Conservation (phyloP, 1,284 basidiomycete genomes). For the Vanrija pseudolonga region DNA sequence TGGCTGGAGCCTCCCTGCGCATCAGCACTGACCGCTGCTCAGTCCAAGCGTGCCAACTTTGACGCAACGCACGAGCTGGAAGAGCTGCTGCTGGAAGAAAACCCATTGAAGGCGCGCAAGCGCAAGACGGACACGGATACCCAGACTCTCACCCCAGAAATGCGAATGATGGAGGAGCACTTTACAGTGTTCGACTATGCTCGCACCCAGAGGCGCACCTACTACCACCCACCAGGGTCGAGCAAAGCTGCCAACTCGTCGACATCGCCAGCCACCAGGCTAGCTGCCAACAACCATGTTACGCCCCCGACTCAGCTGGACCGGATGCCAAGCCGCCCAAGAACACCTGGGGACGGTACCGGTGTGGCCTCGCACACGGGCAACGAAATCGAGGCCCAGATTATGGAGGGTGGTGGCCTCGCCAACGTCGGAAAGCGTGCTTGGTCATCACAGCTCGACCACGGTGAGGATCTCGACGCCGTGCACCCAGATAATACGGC, state of each 20-base stretch:
- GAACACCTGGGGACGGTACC: no score
- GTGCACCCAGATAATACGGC: no score
- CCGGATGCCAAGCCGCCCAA: not conserved
- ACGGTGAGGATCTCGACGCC: not conserved
- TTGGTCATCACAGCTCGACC: constrained; percentile 10
- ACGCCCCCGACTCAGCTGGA: constrained; percentile 1
- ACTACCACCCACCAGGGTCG: constrained; percentile 35
- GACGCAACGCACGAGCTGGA: constrained; percentile 99
- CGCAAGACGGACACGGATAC: constrained; percentile 85
- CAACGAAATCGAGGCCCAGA: constrained; percentile 47
- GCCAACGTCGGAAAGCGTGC: constrained; percentile 36
- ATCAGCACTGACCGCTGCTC: constrained; percentile 14
- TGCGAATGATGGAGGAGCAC: constrained; percentile 97
- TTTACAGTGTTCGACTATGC: constrained; percentile 50
- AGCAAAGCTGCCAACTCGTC: constrained; percentile 18
- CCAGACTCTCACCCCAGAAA: constrained; percentile 77
- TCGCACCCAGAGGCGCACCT: constrained; percentile 41
- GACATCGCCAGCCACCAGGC: constrained; percentile 18
- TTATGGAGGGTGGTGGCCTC: constrained; percentile 49
- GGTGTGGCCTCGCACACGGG: constrained; percentile 42
- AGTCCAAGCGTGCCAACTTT: constrained; percentile 97
- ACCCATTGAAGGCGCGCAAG: constrained; percentile 90
- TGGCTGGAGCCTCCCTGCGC: constrained; percentile 4
- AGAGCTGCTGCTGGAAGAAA: constrained; percentile 91
- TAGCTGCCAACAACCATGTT: constrained; percentile 9